A percentile compares a stretch with the other conserved stretches of the same genome.
Evolutionary conservation across 2,329 filamentous ascomycete genomes (phyloP).

Genomic region (Calonectria montana): DNA sequence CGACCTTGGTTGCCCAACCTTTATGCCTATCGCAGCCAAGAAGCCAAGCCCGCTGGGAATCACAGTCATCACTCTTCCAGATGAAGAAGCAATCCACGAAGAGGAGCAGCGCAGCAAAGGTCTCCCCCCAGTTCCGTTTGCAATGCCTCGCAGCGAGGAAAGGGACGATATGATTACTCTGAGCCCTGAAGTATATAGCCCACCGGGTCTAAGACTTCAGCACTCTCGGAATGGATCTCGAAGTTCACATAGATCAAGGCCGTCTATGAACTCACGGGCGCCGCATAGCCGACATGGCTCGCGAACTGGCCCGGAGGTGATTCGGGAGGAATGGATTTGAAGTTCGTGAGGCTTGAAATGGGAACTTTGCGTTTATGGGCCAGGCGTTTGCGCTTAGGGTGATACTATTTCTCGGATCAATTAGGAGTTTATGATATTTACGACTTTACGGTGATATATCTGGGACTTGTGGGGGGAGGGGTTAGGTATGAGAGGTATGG

Average conservation of each 20-base stretch:
- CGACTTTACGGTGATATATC: neutral
- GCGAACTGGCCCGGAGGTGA: conserved; percentile 18
- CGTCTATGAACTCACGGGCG: conserved; percentile 32
- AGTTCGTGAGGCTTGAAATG: neutral
- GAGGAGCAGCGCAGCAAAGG: conserved; percentile 35
- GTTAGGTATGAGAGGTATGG: neutral
- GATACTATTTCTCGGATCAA: neutral
- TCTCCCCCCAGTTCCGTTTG: conserved; percentile 50
- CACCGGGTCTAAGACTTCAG: conserved; percentile 39
- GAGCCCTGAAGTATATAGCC: conserved; percentile 65
- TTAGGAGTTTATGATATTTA: conserved; percentile 10
- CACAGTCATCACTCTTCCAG: conserved; percentile 40
- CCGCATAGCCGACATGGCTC: conserved; percentile 27
- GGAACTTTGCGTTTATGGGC: neutral
- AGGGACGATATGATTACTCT: conserved; percentile 53
- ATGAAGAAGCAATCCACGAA: conserved; percentile 34
- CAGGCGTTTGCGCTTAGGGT: neutral
- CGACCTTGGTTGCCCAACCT: conserved; percentile 49
- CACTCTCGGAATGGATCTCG: conserved; percentile 18
- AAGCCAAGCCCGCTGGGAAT: conserved; percentile 41
- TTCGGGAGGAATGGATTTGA: conserved; percentile 25
- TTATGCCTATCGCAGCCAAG: conserved; percentile 29
- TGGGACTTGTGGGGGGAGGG: neutral
- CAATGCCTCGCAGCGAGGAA: conserved; percentile 31
- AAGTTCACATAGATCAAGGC: conserved; percentile 33